A percentile compares a stretch with the other conserved stretches of the same genome.
Evolutionary conservation across 31 red algal species (phyloP).

Genomic region (Odonthalia washingtoniensis): DNA sequence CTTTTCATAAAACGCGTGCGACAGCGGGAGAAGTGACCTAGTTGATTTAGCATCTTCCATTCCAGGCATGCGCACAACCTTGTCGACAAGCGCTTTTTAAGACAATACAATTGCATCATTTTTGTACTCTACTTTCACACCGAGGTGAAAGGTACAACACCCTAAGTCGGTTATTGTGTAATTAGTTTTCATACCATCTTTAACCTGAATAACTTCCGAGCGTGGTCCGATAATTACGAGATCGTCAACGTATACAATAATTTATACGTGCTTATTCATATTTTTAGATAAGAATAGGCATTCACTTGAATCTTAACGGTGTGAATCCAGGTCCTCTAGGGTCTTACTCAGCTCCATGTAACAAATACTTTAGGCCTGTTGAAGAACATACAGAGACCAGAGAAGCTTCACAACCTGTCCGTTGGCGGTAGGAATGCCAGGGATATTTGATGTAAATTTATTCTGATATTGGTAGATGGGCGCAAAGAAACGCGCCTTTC

Average conservation of each 20-base stretch:
- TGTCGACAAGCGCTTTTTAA: background rate
- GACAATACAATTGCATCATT: background rate
- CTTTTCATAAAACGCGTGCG: background rate
- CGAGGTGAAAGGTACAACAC: background rate
- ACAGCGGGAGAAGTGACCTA: background rate
- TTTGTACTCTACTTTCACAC: background rate
- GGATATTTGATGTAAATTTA: constrained; percentile 1
- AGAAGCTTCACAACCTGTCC: background rate
- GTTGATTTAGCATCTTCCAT: background rate
- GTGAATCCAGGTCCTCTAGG: background rate
- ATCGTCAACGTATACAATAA: constrained; percentile 34
- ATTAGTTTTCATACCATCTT: background rate
- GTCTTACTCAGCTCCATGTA: background rate
- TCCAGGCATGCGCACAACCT: background rate
- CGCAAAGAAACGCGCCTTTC: constrained; percentile 20
- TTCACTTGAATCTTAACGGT: background rate
- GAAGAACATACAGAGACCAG: constrained; percentile 45
- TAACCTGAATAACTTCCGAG: background rate
- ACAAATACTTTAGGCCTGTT: constrained; percentile 2
- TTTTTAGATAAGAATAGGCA: background rate
- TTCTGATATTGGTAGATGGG: background rate
- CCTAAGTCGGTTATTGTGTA: constrained; percentile 9
- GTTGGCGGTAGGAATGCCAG: background rate
- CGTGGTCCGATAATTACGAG: background rate
- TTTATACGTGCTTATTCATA: background rate